phyloP scores from a whole-genome alignment of 305 asterid species.

The Fraxinus velutina region DNA sequence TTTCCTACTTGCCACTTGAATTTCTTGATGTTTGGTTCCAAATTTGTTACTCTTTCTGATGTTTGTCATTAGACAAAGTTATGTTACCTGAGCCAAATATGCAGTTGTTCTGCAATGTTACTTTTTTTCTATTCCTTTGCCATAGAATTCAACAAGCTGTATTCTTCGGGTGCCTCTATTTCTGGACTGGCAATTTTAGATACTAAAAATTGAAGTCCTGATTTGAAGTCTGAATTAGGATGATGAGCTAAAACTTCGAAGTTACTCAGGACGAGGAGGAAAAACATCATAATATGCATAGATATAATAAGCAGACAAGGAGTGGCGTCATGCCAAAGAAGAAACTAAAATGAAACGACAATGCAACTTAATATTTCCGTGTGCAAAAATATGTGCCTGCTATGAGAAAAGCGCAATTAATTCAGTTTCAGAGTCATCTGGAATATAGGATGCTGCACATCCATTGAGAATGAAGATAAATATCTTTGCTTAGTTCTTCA shows the following conservation, averaged over 20 bases:
- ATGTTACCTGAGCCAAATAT: neutral
- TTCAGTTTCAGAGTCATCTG: neutral
- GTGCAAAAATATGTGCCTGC: neutral
- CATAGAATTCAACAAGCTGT: neutral
- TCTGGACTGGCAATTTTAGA: neutral
- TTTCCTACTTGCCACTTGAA: neutral
- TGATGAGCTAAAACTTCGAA: neutral
- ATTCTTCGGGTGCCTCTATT: neutral
- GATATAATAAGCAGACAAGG: neutral
- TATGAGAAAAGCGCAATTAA: neutral
- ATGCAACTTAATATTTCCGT: neutral
- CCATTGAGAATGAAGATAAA: conserved; percentile 30
- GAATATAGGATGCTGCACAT: conserved; percentile 23
- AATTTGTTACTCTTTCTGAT: neutral
- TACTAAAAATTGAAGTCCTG: neutral
- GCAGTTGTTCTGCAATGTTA: neutral
- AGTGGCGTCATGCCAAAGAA: neutral
- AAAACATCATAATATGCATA: neutral
- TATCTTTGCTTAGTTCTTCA: conserved; percentile 37
- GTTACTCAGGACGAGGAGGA: neutral
- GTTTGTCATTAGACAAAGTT: neutral
- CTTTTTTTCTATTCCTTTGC: neutral
- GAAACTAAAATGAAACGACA: neutral
- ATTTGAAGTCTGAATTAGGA: neutral
- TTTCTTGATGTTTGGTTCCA: neutral